Percentiles rank a stretch among this genome's conserved stretches.
Conservation (phyloP, 169 alveolate species). For the Hepatocystis sp. region DNA sequence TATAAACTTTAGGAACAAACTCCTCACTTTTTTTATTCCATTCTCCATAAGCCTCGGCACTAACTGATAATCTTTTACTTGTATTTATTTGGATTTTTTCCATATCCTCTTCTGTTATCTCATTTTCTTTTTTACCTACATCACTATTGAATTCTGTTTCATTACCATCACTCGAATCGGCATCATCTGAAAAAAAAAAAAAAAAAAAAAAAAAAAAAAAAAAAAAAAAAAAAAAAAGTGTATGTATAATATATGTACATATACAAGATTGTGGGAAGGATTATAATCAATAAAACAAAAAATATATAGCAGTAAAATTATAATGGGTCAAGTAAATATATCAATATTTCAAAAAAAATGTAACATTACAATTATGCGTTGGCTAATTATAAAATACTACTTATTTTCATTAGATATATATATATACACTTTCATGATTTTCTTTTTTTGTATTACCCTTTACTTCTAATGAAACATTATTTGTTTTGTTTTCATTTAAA, state of each 20-base stretch:
- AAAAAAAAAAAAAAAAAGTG: background rate
- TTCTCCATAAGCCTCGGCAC: slow-evolving; percentile 95
- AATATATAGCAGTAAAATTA: no score
- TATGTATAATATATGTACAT: background rate
- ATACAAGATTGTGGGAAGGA: background rate
- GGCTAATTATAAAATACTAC: slow-evolving; percentile 28
- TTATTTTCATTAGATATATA: slow-evolving; percentile 9
- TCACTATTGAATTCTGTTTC: slow-evolving; percentile 51
- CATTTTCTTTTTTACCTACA: slow-evolving; percentile 41
- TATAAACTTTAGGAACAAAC: slow-evolving; percentile 87
- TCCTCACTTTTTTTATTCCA: slow-evolving; percentile 91
- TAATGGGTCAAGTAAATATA: no score
- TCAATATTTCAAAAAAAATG: no score
- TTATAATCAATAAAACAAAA: no score
- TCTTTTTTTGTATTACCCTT: background rate
- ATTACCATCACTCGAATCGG: slow-evolving; percentile 48
- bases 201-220: background rate
- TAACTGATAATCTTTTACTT: slow-evolving; percentile 76
- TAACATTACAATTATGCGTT: no score
- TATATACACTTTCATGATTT: background rate
- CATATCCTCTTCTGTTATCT: slow-evolving; percentile 8
- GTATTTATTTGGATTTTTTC: slow-evolving; percentile 1
- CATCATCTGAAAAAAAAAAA: slow-evolving; percentile 16
- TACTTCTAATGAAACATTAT: slow-evolving; percentile 9
- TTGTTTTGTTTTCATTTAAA: background rate